phyloP scores from a whole-genome alignment of 192 early-diverging fungal species.

The Polychytrium aggregatum region DNA sequence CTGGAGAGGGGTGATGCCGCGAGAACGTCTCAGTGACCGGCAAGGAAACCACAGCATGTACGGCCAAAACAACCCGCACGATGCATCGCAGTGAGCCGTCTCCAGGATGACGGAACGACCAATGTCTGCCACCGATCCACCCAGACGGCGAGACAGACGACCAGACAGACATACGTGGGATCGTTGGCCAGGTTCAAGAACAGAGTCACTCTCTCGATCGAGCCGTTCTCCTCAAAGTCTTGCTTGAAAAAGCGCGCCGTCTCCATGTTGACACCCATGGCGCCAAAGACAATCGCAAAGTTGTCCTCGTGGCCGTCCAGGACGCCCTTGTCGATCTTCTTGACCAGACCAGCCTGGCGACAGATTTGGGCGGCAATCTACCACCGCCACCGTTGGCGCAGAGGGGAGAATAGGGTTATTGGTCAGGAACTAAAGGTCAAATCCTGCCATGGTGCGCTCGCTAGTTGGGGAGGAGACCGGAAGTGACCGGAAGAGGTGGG shows the following conservation, averaged over 20 bases:
- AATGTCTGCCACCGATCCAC: too few relatives aligned
- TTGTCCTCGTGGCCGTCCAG: conserved; percentile 96
- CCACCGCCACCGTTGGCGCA: too few relatives aligned
- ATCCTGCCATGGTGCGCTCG: too few relatives aligned
- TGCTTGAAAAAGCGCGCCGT: conserved; percentile 99
- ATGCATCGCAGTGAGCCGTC: too few relatives aligned
- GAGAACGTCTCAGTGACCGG: neutral
- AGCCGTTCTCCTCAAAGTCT: conserved; percentile 99
- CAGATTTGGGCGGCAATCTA: conserved; percentile 99
- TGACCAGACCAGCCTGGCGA: conserved; percentile 94
- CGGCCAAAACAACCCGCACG: neutral
- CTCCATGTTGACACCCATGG: conserved; percentile 99
- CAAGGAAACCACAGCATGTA: conserved; percentile 3
- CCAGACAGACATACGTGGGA: conserved; percentile 58
- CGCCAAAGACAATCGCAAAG: conserved; percentile 98
- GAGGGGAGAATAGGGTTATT: neutral
- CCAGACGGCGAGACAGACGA: neutral
- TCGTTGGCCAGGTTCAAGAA: conserved; percentile 99
- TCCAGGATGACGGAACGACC: too few relatives aligned
- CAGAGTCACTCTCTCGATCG: conserved; percentile 93
- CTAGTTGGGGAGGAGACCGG: too few relatives aligned
- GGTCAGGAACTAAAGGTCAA: conserved; percentile 1
- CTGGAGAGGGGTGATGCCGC: too few relatives aligned
- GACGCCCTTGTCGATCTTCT: conserved; percentile 83
- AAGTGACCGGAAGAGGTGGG: too few relatives aligned